phyloP scores from a whole-genome alignment of 257 asterid genomes.

The Petrea volubilis region DNA sequence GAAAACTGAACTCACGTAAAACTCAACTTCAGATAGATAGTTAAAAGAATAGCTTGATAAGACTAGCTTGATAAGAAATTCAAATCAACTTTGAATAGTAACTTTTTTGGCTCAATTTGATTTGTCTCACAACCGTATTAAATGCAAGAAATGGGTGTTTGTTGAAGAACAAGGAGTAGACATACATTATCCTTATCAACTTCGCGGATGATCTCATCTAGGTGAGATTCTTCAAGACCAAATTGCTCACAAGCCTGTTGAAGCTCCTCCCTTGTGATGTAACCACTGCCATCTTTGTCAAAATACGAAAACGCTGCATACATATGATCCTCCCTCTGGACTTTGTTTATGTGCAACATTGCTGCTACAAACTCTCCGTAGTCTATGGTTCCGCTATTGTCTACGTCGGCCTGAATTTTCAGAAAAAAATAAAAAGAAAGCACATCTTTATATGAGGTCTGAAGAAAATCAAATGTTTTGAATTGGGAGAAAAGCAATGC shows the following conservation, averaged over 20 bases:
- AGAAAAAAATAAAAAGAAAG: neutral
- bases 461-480: neutral
- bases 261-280: conserved; percentile 81
- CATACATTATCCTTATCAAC: conserved; percentile 80
- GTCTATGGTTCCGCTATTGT: conserved; percentile 88
- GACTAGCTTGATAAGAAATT: too few relatives aligned
- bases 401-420: conserved; percentile 76
- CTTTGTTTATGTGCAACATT: conserved; percentile 84
- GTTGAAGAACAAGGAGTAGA: neutral
- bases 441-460: neutral
- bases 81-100: too few relatives aligned
- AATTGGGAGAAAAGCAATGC: neutral
- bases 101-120: too few relatives aligned
- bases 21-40: too few relatives aligned
- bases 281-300: conserved; percentile 88
- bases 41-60: too few relatives aligned
- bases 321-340: conserved; percentile 75
- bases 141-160: neutral
- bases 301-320: conserved; percentile 81
- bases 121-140: too few relatives aligned
- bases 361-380: conserved; percentile 93
- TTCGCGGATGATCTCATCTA: conserved; percentile 83
- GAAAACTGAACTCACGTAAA: too few relatives aligned
- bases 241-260: conserved; percentile 85
- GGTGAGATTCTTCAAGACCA: conserved; percentile 58